Base-by-base conservation (phyloP, 1,284 basidiomycete species). In the Quambalaria eucalypti region DNA sequence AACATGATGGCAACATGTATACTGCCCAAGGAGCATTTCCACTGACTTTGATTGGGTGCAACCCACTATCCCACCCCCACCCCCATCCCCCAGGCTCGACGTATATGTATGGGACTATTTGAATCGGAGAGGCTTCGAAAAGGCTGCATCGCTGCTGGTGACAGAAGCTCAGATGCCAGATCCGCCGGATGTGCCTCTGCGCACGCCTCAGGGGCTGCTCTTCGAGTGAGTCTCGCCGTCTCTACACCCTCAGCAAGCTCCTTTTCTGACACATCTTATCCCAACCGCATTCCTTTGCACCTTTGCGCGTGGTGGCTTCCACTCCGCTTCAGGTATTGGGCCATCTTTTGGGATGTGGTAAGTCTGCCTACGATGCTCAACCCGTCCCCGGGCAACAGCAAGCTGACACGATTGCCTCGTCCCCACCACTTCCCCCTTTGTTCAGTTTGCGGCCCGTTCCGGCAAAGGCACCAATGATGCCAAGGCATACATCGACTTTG, bases 31-130 rank as follows among this genome's bases (percentile, higher is more conserved):
- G 14, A 7, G 14, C 38, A 39, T 10, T 14, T 21, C 25, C 16
- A 21, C 19, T n/a, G 10, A 29, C 38, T n/a, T 39, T 21, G 25
- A 38, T 49, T 54, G n/a, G 21, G 28, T n/a, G 9, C 29, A 14
- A 23, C 19, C 23, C 12, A 21, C 21, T 6, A 7, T 19, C 19
- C 12, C 30, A 28, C 10, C 9, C 51, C 29, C 54, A 8, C 39
- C 14, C 12, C 36, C 50, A n/a, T 25, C 56, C 40, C 14, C 12
- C 48, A 66, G 60, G 28, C 60, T 75, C 26, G 69, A 75, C 42
- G 57, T 73, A 46, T 75, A 75, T 39, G 66, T 75, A 19, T 75
- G 73, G 73, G 73, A 75, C 55, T 75, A 75, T 40, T 64, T 75
- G 28, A 64, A 57, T 36, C 63, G 69, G 28, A 55, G 73, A 48